These are phyloP conservation scores for Podosphaera aphanis DNA, from an alignment of 2,329 filamentous ascomycete species.

Conservation along the genomic window DNA sequence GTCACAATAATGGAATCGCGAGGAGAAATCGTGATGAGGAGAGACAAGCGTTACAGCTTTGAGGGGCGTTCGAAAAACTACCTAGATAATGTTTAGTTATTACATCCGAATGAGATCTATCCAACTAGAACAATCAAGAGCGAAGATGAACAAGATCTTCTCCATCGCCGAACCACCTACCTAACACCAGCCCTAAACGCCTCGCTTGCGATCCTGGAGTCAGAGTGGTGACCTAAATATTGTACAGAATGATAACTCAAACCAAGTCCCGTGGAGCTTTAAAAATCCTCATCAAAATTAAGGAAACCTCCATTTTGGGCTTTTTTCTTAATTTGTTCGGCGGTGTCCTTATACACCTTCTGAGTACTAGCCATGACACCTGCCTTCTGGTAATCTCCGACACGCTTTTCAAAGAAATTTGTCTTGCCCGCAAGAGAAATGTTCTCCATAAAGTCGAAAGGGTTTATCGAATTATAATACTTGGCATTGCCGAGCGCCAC, in stretches of 20 bases:
- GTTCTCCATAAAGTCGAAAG: constrained; percentile 99
- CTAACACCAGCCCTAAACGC: too few relatives aligned
- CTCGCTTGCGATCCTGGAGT: too few relatives aligned
- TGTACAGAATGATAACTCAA: neutral
- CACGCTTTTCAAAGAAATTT: constrained; percentile 99
- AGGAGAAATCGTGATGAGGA: too few relatives aligned
- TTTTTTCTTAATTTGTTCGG: constrained; percentile 25
- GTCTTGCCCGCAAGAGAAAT: constrained; percentile 98
- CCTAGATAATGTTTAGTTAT: too few relatives aligned
- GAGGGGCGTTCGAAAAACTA: too few relatives aligned
- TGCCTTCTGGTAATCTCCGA: constrained; percentile 97
- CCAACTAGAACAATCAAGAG: too few relatives aligned
- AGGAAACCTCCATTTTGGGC: constrained; percentile 53
- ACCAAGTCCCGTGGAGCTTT: constrained; percentile 19
- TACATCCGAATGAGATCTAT: too few relatives aligned
- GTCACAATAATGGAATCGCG: too few relatives aligned
- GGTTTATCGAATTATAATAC: constrained; percentile 78
- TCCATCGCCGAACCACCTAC: too few relatives aligned
- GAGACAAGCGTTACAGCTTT: too few relatives aligned
- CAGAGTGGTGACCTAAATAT: neutral
- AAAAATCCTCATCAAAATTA: constrained; percentile 92
- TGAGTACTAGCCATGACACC: constrained; percentile 91
- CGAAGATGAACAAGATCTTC: too few relatives aligned
- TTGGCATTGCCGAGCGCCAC: constrained; percentile 85
- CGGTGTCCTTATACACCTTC: constrained; percentile 34